Evolutionary conservation across 306 rosid genomes (phyloP).

Genomic region (Trichosanthes cucumerina): DNA sequence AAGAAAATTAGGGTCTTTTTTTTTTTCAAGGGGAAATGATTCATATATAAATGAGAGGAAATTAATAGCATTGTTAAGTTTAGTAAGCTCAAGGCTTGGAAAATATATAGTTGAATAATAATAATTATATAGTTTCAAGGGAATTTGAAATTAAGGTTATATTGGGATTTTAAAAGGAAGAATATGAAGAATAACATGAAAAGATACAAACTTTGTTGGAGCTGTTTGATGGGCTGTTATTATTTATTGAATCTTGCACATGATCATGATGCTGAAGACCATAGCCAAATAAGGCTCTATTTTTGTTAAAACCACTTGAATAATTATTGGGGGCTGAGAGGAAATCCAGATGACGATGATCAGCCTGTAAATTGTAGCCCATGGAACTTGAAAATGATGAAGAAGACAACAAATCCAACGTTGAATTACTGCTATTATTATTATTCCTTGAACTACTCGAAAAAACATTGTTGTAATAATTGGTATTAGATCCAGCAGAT

Average conservation of each 20-base stretch:
- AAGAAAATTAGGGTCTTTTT: neutral
- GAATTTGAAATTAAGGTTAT: neutral
- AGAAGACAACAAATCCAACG: slow-evolving; percentile 17
- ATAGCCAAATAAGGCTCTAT: slow-evolving; percentile 14
- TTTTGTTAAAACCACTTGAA: slow-evolving; percentile 8
- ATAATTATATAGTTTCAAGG: neutral
- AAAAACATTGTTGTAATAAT: slow-evolving; percentile 11
- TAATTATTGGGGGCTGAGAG: slow-evolving; percentile 16
- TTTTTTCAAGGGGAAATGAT: neutral
- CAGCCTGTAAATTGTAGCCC: slow-evolving; percentile 26
- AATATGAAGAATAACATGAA: neutral
- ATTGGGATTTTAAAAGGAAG: neutral
- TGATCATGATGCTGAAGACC: slow-evolving; percentile 23
- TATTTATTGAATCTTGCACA: slow-evolving; percentile 18
- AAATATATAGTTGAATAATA: neutral
- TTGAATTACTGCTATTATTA: slow-evolving; percentile 5
- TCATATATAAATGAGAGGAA: neutral
- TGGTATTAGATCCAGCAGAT: slow-evolving; percentile 12
- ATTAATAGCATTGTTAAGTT: neutral
- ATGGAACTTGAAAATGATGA: slow-evolving; percentile 28
- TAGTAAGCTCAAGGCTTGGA: neutral
- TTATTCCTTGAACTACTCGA: slow-evolving; percentile 11
- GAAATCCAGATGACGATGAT: slow-evolving; percentile 10
- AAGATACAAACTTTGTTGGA: slow-evolving; percentile 12
- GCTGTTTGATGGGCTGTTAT: slow-evolving; percentile 34